These are phyloP conservation scores for Fusarium sp. DNA, from an alignment of 2,329 filamentous ascomycete genomes.

Conservation along the genomic window DNA sequence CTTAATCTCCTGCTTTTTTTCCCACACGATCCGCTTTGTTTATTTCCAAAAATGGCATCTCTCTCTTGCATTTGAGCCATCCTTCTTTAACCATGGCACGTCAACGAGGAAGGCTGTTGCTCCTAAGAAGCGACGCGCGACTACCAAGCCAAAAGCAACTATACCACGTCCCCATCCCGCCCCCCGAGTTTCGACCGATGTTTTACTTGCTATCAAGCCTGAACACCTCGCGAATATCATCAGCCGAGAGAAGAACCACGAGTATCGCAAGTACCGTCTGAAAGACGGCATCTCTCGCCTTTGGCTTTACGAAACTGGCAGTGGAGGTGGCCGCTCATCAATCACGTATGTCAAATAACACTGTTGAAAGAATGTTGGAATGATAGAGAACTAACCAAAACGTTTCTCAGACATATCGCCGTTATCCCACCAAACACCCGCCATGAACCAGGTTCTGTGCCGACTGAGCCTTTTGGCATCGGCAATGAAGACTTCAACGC, in stretches of 20 bases:
- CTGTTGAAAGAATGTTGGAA: not conserved
- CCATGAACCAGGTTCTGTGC: constrained; percentile 35
- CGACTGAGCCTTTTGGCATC: constrained; percentile 42
- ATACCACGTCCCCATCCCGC: not conserved
- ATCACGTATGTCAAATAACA: constrained; percentile 42
- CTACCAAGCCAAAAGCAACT: no score
- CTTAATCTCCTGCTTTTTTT: no score
- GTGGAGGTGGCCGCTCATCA: constrained; percentile 27
- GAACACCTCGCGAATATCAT: constrained; percentile 41
- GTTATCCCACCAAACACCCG: constrained; percentile 14
- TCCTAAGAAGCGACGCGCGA: no score
- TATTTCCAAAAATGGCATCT: no score
- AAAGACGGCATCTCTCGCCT: constrained; percentile 40
- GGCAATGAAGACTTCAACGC: constrained; percentile 50
- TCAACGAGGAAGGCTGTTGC: no score
- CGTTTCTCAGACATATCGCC: constrained; percentile 16
- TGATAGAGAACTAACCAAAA: not conserved
- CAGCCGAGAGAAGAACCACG: constrained; percentile 43
- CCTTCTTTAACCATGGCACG: no score
- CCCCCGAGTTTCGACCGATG: constrained; percentile 11
- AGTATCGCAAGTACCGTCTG: constrained; percentile 46
- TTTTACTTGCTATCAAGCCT: constrained; percentile 42
- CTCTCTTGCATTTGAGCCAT: no score
- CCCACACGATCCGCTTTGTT: no score
- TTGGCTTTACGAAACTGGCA: constrained; percentile 46